phyloP scores from a whole-genome alignment of 2,329 filamentous ascomycete species.

The Cercospora zeae-maydis region DNA sequence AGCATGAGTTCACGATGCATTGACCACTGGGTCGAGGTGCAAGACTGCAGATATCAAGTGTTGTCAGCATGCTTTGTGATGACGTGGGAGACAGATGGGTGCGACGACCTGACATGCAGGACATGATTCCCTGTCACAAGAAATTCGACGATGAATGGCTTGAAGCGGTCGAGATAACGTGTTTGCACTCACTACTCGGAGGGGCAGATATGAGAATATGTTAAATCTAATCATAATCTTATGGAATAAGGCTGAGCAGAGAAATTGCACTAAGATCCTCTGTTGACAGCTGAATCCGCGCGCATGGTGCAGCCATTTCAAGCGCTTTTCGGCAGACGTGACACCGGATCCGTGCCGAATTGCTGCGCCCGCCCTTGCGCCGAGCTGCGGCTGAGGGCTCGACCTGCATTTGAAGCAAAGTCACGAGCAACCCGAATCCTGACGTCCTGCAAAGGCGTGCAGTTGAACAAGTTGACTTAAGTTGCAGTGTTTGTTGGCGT shows the following conservation, averaged over 20 bases:
- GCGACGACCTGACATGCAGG: too few relatives aligned
- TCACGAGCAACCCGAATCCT: background rate
- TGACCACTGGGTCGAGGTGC: background rate
- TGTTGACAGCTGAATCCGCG: background rate
- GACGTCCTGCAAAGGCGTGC: background rate
- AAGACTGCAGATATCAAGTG: background rate
- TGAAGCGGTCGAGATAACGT: background rate
- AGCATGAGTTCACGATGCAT: too few relatives aligned
- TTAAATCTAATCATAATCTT: too few relatives aligned
- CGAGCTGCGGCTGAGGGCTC: background rate
- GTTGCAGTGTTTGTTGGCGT: background rate
- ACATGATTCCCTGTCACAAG: too few relatives aligned
- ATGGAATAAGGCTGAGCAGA: too few relatives aligned
- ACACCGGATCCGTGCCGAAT: background rate
- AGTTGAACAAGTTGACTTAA: background rate
- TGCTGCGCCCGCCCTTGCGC: background rate
- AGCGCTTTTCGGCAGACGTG: background rate
- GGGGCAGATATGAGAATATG: too few relatives aligned
- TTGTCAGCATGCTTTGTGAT: too few relatives aligned
- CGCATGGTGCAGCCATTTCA: background rate
- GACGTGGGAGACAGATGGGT: too few relatives aligned
- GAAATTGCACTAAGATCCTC: too few relatives aligned
- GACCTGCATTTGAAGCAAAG: background rate
- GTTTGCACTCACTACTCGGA: too few relatives aligned
- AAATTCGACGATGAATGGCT: too few relatives aligned